Evolutionary conservation across 1,139 yeast genomes (phyloP).

Genomic region (Pichia inconspicua): DNA sequence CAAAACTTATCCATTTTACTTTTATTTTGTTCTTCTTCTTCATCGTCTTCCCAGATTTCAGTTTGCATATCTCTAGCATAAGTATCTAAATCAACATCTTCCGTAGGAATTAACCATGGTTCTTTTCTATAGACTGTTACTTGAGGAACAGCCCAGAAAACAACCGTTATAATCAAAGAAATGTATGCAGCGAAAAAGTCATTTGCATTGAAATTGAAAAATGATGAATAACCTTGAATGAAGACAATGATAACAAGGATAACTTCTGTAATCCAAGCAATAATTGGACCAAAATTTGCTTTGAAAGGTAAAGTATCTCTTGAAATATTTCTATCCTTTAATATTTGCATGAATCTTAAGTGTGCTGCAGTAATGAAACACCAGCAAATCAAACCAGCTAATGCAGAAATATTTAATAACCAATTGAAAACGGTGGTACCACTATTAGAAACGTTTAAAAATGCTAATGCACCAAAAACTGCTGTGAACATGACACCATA

Average conservation of each 20-base stretch:
- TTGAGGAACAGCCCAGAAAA: conserved; percentile 43
- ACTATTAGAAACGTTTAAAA: conserved; percentile 51
- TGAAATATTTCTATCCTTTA: conserved; percentile 50
- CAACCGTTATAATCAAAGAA: conserved; percentile 50
- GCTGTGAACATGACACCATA: conserved; percentile 53
- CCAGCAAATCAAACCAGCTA: conserved; percentile 73
- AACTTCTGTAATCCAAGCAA: conserved; percentile 50
- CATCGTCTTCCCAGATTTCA: conserved; percentile 21
- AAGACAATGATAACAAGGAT: conserved; percentile 47
- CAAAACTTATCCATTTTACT: conserved; percentile 26
- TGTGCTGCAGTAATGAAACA: conserved; percentile 59
- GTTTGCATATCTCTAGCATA: conserved; percentile 16
- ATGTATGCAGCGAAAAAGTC: conserved; percentile 59
- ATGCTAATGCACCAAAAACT: conserved; percentile 57
- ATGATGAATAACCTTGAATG: conserved; percentile 64
- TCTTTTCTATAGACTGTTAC: conserved; percentile 29
- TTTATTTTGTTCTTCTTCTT: conserved; percentile 1
- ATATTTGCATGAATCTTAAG: conserved; percentile 57
- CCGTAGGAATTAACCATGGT: conserved; percentile 35
- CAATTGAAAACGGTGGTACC: conserved; percentile 74
- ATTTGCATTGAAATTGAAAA: conserved; percentile 46
- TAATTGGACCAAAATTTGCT: conserved; percentile 56
- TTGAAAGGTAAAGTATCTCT: conserved; percentile 63
- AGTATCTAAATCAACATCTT: conserved; percentile 35
- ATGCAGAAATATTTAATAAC: conserved; percentile 75